phyloP scores from a whole-genome alignment of 2,329 filamentous ascomycete genomes.

The Diaporthe helianthi region DNA sequence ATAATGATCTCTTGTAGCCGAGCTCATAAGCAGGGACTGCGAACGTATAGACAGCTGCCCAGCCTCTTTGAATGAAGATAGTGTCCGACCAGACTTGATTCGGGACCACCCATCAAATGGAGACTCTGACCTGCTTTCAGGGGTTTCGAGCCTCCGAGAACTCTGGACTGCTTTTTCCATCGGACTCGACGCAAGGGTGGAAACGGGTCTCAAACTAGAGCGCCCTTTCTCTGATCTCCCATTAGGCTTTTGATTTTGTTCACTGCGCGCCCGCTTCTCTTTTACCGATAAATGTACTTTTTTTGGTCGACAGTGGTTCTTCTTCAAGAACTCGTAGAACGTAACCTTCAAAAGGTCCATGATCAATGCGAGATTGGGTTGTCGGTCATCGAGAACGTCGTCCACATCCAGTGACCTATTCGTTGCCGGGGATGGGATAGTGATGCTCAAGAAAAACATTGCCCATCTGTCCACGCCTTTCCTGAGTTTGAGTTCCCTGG shows the following conservation, averaged over 20 bases:
- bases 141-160: neutral
- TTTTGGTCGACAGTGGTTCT: conserved; percentile 71
- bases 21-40: neutral
- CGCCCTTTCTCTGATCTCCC: neutral
- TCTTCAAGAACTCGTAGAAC: conserved; percentile 76
- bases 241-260: neutral
- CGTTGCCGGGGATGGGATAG: conserved; percentile 35
- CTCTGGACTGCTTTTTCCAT: conserved; percentile 18
- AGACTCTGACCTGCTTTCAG: conserved; percentile 35
- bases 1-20: neutral
- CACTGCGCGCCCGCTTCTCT: neutral
- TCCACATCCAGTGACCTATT: conserved; percentile 41
- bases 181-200: neutral
- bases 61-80: conserved; percentile 40
- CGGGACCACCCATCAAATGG: conserved; percentile 50
- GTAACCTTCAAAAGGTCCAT: conserved; percentile 72
- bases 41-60: conserved; percentile 17
- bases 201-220: neutral
- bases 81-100: conserved; percentile 39
- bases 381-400: conserved; percentile 54
- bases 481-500: conserved; percentile 58
- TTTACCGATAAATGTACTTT: conserved; percentile 10
- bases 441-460: conserved; percentile 83
- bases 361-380: conserved; percentile 60
- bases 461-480: conserved; percentile 84